Base-by-base conservation (phyloP, 2,329 filamentous ascomycete species). In the Arthrinium puccinioides region DNA sequence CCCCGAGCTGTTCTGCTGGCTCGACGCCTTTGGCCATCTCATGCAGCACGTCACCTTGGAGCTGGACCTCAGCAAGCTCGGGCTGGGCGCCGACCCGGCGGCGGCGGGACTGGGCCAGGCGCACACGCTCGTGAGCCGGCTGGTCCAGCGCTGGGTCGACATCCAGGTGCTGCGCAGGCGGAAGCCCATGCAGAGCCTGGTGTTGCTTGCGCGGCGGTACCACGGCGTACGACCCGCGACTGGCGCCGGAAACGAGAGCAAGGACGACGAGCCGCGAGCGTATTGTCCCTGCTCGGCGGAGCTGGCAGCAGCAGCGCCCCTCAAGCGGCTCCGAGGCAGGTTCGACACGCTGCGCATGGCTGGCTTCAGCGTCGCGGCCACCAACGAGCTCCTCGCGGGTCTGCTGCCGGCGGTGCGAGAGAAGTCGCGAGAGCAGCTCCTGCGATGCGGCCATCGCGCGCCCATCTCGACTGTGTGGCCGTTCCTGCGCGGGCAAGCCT, bases 41-140 rank as follows among this genome's bases (percentile, higher is more conserved):
- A 40, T 40, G 38, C 25, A 32, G 14, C 16, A 27, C 21, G 32
- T 37, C 9, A 40, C 28, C 8, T 27, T 40, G 21, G 38, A 40
- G 15, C 23, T 40, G 14, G 38, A 40, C 20, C 28, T 40, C n/a
- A 40, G 38, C 33, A 40, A 32, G 21, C 38, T 40, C 13, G 38
- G 33, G 7, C 32, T 40, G 15, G 33, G 38, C 19, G 16, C 38
- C 11, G 16, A n/a, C 16, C 16, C 33, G 9, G 25, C 35, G 14
- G 38, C 38, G 14, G 13, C 9, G 7, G 20, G 20, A 9, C 33
- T 40, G n/a, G n/a, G 9, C 9, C 26, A 14, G 16, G 38, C 26
- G n/a, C 19, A 27, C n/a, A 14, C 16, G 11, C 11, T 31, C 8
- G 27, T 40, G 3, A 19, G 23, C 27, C 19, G n/a, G 6, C 10